Evolutionary conservation across 2,329 filamentous ascomycete species (phyloP).

Genomic region (Parasarocladium wereldwijsianum): DNA sequence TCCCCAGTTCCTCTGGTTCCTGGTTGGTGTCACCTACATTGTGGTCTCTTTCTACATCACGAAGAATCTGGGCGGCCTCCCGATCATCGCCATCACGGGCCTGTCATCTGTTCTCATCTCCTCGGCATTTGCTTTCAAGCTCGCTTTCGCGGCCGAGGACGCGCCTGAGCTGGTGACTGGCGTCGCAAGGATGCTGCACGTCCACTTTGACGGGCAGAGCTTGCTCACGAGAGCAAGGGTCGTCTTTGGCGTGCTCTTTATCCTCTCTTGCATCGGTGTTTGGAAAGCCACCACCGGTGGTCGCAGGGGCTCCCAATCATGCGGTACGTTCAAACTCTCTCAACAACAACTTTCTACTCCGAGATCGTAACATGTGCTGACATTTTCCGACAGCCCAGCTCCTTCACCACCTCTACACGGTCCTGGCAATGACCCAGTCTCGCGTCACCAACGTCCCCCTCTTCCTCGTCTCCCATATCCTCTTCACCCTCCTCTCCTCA

Average conservation of each 20-base stretch:
- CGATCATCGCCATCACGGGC: conserved; percentile 24
- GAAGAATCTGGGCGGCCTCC: conserved; percentile 24
- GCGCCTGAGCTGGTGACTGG: conserved; percentile 64
- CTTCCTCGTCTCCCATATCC: conserved; percentile 57
- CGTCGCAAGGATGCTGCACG: conserved; percentile 23
- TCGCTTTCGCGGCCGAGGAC: conserved; percentile 76
- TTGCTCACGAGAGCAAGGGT: conserved; percentile 33
- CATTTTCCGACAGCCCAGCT: conserved; percentile 19
- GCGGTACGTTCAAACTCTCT: conserved; percentile 14
- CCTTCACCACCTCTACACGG: conserved; percentile 55
- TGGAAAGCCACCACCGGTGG: conserved; percentile 20
- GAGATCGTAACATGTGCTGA: neutral
- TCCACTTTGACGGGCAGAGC: conserved; percentile 25
- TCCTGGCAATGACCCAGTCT: conserved; percentile 79
- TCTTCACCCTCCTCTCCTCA: conserved; percentile 33
- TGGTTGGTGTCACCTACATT: conserved; percentile 57
- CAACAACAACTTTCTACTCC: conserved; percentile 6
- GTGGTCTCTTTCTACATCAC: conserved; percentile 35
- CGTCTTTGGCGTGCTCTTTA: conserved; percentile 32
- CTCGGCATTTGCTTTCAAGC: conserved; percentile 67
- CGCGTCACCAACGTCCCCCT: conserved; percentile 74
- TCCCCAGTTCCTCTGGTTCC: conserved; percentile 55
- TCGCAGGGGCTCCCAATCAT: conserved; percentile 10
- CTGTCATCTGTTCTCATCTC: conserved; percentile 27
- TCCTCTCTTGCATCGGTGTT: conserved; percentile 22